A percentile compares a stretch with the other conserved stretches of the same genome.
Evolutionary conservation across 805 yeast genomes (phyloP).

Genomic region (Cyberlindnera samutprakarnensis): DNA sequence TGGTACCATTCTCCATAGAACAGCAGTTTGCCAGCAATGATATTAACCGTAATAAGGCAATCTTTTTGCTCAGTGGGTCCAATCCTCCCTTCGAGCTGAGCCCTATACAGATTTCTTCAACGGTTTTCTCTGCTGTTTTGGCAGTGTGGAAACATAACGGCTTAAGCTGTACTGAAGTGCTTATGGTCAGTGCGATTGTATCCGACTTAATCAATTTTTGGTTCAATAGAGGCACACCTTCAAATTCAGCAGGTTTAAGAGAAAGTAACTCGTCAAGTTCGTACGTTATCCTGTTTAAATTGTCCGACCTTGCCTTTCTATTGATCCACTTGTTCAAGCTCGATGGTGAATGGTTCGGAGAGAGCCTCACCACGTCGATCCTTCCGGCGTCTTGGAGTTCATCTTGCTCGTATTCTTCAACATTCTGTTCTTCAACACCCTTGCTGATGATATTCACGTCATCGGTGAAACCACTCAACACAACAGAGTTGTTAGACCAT

Average conservation of each 20-base stretch:
- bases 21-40: conserved; percentile 27
- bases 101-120: conserved; percentile 17
- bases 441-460: background rate
- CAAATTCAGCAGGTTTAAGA: conserved; percentile 12
- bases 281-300: conserved; percentile 6
- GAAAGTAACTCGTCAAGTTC: conserved; percentile 12
- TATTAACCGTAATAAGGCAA: conserved; percentile 26
- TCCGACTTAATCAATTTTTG: background rate
- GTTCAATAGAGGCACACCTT: conserved; percentile 10
- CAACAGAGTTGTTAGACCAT: conserved; percentile 13
- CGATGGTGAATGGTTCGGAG: conserved; percentile 3
- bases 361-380: conserved; percentile 8
- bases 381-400: background rate
- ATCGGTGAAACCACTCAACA: background rate
- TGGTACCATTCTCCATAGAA: conserved; percentile 27
- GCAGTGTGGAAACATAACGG: conserved; percentile 17
- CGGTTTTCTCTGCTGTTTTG: conserved; percentile 21
- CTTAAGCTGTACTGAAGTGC: conserved; percentile 6
- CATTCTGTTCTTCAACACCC: background rate
- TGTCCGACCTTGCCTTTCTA: background rate
- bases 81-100: background rate
- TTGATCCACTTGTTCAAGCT: background rate
- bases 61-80: conserved; percentile 21
- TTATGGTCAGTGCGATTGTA: conserved; percentile 2
- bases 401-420: background rate